Evolutionary conservation across 2,329 filamentous ascomycete genomes (phyloP), one percentile per base, ranked within the genome.

Genomic region (Beauveria bassiana): DNA sequence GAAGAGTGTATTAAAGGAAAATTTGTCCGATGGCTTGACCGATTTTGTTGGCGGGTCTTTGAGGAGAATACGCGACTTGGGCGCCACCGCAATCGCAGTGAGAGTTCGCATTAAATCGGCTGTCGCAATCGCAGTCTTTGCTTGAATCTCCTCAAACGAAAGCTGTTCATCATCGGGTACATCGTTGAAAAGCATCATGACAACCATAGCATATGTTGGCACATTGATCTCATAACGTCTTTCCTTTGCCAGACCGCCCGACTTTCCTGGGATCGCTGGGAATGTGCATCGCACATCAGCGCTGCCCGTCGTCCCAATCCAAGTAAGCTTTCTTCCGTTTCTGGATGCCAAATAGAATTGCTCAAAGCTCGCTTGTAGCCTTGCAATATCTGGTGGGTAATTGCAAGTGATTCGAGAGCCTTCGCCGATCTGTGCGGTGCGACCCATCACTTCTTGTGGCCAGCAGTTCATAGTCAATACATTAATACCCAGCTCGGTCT

Each of bases 391-490:
- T 0, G 82, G 74, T 0, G 93, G 92, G 71, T 89, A 97, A 60
- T 85, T 87, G 77, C 89, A 91, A 12, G 71, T 66, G 52, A 71
- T 68, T 20, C 70, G 69, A 40, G 70, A 71, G 63, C 75, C 77
- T 18, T 78, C 77, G 45, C 79, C 76, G 72, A 82, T 67, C 74
- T 82, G 68, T 76, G 82, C 68, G 71, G 80, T 67, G 63, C 84
- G 72, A 8, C 88, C 86, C 86, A 97, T 92, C 14, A 91, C 85
- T 68, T 97, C 93, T 66, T 92, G 85, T 2, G 95, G 95, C 95
- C 95, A 99, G 71, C 91, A 93, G 73, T 96, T 97, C 67, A 88
- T 93, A 0, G 93, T 97, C 45, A 99, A 82, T 34, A 99, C 88
- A 66, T 86, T 91, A 74, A 97, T 88, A 55, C 83, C 84, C 26